Base-by-base conservation (phyloP, 1,139 yeast species). In the Arxiozyma telluris region DNA sequence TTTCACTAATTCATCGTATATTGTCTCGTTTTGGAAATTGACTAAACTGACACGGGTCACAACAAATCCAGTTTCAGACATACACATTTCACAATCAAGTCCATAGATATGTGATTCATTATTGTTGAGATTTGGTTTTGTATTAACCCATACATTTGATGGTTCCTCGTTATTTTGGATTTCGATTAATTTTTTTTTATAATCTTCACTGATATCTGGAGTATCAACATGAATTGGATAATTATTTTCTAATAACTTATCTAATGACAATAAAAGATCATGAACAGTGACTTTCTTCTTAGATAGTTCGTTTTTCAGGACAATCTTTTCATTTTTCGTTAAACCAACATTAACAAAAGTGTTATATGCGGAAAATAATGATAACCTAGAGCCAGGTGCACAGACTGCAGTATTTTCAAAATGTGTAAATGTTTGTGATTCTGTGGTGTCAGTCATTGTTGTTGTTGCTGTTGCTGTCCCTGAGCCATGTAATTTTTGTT, bases 1-100 rank as follows among this genome's bases (percentile, higher is more conserved):
- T 64, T 85, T 82, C 4, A 93, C 96, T 30, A 82, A 76, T 58
- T 82, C 78, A 65, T 91, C 96, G 56, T 85, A 69, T 0, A 91
- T 70, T 0, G 82, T 78, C 7, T 78, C 76, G 12, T 78, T 80
- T 43, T 81, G 74, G 62, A 81, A 82, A 65, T 87, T 82, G 1
- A 89, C 77, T 20, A 93, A 62, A 1, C 96, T 87, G 1, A 88
- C 81, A 55, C 98, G 75, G 0, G 98, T 83, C 46, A 91, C 73
- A 3, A 82, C 96, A 49, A 78, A 76, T 0, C 88, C 89, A 1
- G 65, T 59, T 0, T 72, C 79, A 0, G 93, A 72, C 54, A 76
- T 72, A 66, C 96, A 89, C 87, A 93, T 93, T 70, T 93, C 98
- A 72, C 98, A 93, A 70, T 93, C 98, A 23, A 93, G 64, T 0